These are phyloP conservation scores for Sclerotinia subarctica DNA, from an alignment of 2,329 filamentous ascomycete species.

Conservation along the genomic window DNA sequence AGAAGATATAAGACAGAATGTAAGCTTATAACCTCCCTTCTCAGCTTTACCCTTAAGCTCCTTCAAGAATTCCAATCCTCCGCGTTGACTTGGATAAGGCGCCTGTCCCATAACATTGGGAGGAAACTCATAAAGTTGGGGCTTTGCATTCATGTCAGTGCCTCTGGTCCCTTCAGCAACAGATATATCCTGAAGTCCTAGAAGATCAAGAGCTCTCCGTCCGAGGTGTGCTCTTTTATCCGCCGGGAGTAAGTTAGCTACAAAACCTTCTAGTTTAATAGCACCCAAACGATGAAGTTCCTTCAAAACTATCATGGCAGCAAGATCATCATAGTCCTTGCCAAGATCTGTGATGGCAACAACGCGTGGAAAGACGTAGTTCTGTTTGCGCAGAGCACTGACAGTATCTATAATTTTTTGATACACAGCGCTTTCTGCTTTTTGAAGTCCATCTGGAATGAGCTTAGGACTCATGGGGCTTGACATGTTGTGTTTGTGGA, in stretches of 20 bases:
- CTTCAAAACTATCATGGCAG: constrained; percentile 33
- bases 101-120: constrained; percentile 27
- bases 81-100: not conserved
- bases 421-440: constrained; percentile 6
- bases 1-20: constrained; percentile 33
- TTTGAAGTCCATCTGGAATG: not conserved
- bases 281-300: constrained; percentile 34
- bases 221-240: constrained; percentile 29
- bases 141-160: not conserved
- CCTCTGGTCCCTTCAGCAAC: constrained; percentile 28
- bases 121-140: constrained; percentile 28
- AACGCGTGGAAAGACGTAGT: constrained; percentile 24
- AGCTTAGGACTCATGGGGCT: not conserved
- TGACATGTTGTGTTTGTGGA: not conserved
- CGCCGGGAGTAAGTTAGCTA: constrained; percentile 33
- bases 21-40: constrained; percentile 26
- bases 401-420: not conserved
- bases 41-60: constrained; percentile 25
- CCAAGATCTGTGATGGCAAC: constrained; percentile 35
- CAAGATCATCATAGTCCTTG: constrained; percentile 36
- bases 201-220: constrained; percentile 29
- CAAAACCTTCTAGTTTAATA: constrained; percentile 31
- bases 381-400: not conserved
- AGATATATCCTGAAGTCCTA: constrained; percentile 28
- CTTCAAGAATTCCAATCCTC: constrained; percentile 26